A percentile compares a stretch with the other conserved stretches of the same genome.
Conservation (phyloP, 176 grass and related monocot genomes). For the Bothriochloa decipiens region DNA sequence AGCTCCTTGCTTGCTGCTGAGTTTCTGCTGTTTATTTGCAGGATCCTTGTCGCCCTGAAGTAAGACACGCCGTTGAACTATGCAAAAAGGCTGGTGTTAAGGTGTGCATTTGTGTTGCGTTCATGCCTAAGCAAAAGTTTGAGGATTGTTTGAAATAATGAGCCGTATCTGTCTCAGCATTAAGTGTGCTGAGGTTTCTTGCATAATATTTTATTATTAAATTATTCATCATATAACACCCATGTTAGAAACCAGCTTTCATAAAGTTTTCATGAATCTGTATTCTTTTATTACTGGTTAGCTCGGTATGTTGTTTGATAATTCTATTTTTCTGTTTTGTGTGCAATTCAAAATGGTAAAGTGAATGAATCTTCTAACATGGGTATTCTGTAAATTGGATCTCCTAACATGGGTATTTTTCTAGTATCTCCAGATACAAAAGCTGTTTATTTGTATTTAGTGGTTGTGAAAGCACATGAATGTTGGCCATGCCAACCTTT, state of each 20-base stretch:
- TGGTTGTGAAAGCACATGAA: constrained; percentile 19
- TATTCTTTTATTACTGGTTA: constrained; percentile 27
- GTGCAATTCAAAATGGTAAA: constrained; percentile 14
- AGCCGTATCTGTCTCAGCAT: constrained; percentile 37
- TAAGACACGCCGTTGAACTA: constrained; percentile 75
- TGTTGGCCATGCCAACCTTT: constrained; percentile 1
- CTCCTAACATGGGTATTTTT: constrained; percentile 1
- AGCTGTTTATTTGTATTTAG: constrained; percentile 22
- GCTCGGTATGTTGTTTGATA: neutral
- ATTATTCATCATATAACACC: neutral
- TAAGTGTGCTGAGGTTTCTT: neutral
- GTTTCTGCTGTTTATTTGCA: constrained; percentile 46
- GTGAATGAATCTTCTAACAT: constrained; percentile 17
- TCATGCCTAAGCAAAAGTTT: constrained; percentile 10
- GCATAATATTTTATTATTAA: constrained; percentile 5
- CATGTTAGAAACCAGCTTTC: constrained; percentile 21
- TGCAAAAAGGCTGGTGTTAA: constrained; percentile 81
- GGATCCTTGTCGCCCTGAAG: constrained; percentile 95
- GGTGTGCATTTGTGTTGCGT: constrained; percentile 46
- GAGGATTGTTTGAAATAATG: constrained; percentile 12
- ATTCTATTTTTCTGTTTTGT: neutral
- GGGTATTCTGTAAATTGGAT: neutral
- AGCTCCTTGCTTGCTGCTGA: constrained; percentile 36
- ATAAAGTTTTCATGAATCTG: neutral
- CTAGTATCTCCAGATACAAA: neutral